Evolutionary conservation across 2,329 filamentous ascomycete species (phyloP), one percentile per base, ranked within the genome.

Genomic region (Hansfordia pulvinata): DNA sequence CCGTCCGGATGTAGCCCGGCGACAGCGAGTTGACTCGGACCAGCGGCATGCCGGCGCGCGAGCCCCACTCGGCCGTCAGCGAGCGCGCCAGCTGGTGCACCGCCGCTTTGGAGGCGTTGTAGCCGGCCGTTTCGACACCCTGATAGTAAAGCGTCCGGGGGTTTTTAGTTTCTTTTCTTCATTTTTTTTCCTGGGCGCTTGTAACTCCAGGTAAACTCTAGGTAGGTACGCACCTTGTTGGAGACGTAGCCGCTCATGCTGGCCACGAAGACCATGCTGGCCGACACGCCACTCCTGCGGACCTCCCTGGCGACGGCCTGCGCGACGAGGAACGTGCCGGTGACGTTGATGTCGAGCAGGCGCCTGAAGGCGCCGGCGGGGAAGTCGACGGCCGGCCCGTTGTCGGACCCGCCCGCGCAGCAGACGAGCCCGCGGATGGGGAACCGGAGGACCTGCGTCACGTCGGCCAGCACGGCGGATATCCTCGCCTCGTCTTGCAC

Each of bases 101-200:
- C 0, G 59, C 64, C 0, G 63, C 56, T 44, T 70, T 70, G 30
- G 60, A 65, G 1, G 60, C 52, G 39, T 68, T 69, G 46, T 70
- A 70, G 0, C 50, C 54, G 5, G 56, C 46, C 4, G 50, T 57
- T 14, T 53, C 46, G 20, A 60, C 47, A 2, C 51, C 53, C 47
- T 48, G 15, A 26, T n/a, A n/a, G n/a, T n/a, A n/a, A n/a, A n/a
- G n/a, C n/a, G n/a, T n/a, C n/a, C n/a, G n/a, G n/a, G n/a, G n/a
- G n/a, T n/a, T n/a, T n/a, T n/a, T n/a, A n/a, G n/a, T n/a, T n/a
- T n/a, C n/a, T n/a, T n/a, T n/a, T n/a, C n/a, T n/a, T n/a, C n/a
- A n/a, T n/a, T n/a, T n/a, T n/a, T n/a, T n/a, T n/a, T n/a, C n/a
- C n/a, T n/a, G n/a, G n/a, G n/a, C n/a, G n/a, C n/a, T n/a, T n/a